Evolutionary conservation across 2,329 filamentous ascomycete species (phyloP).

Genomic region (Lojkania enalia): DNA sequence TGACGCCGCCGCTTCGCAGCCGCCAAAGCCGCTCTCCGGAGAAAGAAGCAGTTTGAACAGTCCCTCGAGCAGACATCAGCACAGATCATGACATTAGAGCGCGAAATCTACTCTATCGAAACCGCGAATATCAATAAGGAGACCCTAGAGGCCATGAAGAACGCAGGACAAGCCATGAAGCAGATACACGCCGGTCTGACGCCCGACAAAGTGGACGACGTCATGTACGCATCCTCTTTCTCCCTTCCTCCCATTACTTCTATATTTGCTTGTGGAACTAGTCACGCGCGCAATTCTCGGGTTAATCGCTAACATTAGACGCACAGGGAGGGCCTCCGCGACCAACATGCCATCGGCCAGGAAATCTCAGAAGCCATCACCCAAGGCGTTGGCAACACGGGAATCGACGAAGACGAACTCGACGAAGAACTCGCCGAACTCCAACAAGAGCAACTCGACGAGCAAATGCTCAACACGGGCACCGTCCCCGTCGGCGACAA

Average conservation of each 20-base stretch:
- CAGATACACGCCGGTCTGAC: conserved; percentile 88
- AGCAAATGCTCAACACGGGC: conserved; percentile 90
- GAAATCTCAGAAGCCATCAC: conserved; percentile 90
- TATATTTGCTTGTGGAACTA: background rate
- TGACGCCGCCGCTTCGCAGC: conserved; percentile 62
- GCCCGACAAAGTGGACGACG: conserved; percentile 91
- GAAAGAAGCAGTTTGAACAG: conserved; percentile 94
- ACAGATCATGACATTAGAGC: conserved; percentile 90
- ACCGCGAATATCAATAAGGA: conserved; percentile 98
- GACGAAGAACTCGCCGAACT: conserved; percentile 82
- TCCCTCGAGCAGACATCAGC: conserved; percentile 86
- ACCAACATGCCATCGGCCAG: conserved; percentile 90
- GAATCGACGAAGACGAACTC: conserved; percentile 83
- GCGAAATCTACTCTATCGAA: conserved; percentile 96
- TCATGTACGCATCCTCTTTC: conserved; percentile 71
- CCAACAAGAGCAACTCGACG: conserved; percentile 90
- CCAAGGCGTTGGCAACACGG: conserved; percentile 65
- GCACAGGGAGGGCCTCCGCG: conserved; percentile 80
- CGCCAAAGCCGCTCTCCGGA: conserved; percentile 84
- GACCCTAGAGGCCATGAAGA: conserved; percentile 92
- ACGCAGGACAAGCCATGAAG: conserved; percentile 87
- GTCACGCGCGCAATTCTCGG: background rate
- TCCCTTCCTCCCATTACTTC: background rate
- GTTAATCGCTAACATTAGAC: conserved; percentile 2
- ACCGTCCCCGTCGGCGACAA: conserved; percentile 79